phyloP scores from a whole-genome alignment of 2,329 filamentous ascomycete genomes.

The Thelonectria rubi region DNA sequence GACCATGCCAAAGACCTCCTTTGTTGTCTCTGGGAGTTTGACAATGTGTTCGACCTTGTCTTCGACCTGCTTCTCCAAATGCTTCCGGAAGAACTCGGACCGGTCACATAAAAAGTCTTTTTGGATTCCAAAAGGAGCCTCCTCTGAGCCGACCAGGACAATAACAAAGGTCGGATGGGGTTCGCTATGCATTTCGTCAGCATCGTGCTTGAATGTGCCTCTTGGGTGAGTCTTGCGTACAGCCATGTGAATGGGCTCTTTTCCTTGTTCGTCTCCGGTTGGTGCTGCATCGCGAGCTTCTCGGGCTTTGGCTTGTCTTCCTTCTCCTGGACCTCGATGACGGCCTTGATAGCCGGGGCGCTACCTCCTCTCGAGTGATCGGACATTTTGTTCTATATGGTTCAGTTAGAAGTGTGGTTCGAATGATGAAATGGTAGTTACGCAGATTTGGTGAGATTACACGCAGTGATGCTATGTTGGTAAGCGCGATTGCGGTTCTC shows the following conservation, averaged over 20 bases:
- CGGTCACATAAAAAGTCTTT: conserved; percentile 66
- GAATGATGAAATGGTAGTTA: no score
- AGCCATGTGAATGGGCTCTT: conserved; percentile 50
- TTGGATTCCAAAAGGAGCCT: conserved; percentile 65
- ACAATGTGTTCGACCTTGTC: conserved; percentile 60
- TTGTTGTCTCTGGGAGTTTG: conserved; percentile 57
- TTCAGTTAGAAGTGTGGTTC: background rate
- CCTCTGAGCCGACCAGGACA: conserved; percentile 61
- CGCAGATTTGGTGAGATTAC: no score
- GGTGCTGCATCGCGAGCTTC: background rate
- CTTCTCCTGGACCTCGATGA: conserved; percentile 23
- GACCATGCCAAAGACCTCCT: conserved; percentile 63
- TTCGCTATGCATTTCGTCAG: conserved; percentile 50
- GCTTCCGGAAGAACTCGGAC: conserved; percentile 57
- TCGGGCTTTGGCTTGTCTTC: background rate
- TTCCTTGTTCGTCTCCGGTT: conserved; percentile 3
- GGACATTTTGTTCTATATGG: conserved; percentile 25
- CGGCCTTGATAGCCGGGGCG: conserved; percentile 17
- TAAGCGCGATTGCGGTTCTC: no score
- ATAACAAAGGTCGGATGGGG: conserved; percentile 66
- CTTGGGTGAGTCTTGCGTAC: conserved; percentile 38
- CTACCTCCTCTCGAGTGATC: conserved; percentile 26
- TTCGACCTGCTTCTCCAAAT: conserved; percentile 52
- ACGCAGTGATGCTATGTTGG: no score
- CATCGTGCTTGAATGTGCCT: background rate